Conservation (phyloP, 2,329 filamentous ascomycete species). For the Exserohilum turcica region DNA sequence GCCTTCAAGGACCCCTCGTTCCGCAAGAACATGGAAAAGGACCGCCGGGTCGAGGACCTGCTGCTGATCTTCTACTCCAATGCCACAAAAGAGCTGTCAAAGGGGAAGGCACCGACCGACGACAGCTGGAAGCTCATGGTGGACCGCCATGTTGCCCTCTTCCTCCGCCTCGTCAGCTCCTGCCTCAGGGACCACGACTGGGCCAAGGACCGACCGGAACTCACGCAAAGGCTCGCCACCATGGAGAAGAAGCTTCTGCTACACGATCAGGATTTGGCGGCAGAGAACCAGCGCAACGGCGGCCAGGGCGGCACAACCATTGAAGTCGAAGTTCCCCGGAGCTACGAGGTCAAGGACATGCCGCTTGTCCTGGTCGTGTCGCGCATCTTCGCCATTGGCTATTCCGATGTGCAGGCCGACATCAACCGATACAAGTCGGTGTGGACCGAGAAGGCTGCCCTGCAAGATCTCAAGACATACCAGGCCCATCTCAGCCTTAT, state of each 20-base stretch:
- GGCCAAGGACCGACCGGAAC: constrained; percentile 81
- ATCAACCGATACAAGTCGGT: constrained; percentile 78
- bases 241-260: constrained; percentile 93
- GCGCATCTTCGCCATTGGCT: constrained; percentile 80
- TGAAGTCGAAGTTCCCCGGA: constrained; percentile 82
- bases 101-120: constrained; percentile 75
- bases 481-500: constrained; percentile 85
- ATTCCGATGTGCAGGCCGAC: constrained; percentile 81
- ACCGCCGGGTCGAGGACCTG: constrained; percentile 87
- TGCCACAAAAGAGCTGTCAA: constrained; percentile 87
- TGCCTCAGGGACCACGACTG: constrained; percentile 84
- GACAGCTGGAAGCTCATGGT: constrained; percentile 90
- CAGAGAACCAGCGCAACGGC: constrained; percentile 62
- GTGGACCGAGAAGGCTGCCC: constrained; percentile 91
- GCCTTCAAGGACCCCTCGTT: constrained; percentile 88
- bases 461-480: constrained; percentile 91
- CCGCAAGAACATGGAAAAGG: constrained; percentile 89
- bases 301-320: constrained; percentile 67
- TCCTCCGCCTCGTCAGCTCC: constrained; percentile 81
- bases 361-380: constrained; percentile 85
- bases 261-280: constrained; percentile 86
- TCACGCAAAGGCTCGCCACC: constrained; percentile 76
- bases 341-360: constrained; percentile 97
- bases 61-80: constrained; percentile 96
- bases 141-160: constrained; percentile 91